Base-by-base conservation (phyloP, 495 filamentous ascomycete genomes). In the Penicillium ochrochloron region DNA sequence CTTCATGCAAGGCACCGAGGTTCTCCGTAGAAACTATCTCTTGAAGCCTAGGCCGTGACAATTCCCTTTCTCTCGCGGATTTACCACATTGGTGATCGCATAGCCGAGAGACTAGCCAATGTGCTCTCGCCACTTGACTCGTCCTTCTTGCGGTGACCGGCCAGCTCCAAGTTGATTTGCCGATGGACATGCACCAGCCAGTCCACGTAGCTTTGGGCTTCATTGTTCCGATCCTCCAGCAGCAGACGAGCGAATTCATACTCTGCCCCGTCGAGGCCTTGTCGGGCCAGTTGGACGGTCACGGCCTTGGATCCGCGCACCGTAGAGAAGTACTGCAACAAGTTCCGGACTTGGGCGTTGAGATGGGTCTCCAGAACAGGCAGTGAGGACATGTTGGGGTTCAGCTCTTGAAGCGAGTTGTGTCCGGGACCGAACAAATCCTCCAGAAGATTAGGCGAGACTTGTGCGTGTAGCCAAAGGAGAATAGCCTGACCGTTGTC, bases 151-250 rank as follows among this genome's bases (percentile, higher is more conserved):
- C 90, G 82, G 73, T 93, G 91, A 35, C 91, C 91, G 17, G 89
- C 83, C 69, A 93, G 79, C 83, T 97, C 94, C 61, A 97, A 78
- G 74, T 96, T 93, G 63, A 98, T 92, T 70, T 90, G 89, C 67
- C 93, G 89, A 73, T 99, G 95, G 55, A 97, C 80, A 78, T 97
- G 92, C 59, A 99, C 95, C 75, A 99, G 77, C 95, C 95, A 99
- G 78, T 99, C 95, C 19, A 98, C 95, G 78, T 99, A 98, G 68
- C 90, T 94, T 76, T 94, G 92, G 35, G 95, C 95, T 77, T 99
- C 95, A 66, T 96, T 97, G 76, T 98, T 98, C 66, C 95, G 85
- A 73, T 99, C 95, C 79, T 99, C 95, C 56, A 96, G 86, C 66
- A 99, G 77, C 74, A 93, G 78, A 46, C 93, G 81, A 44, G 96